Percentiles rank a stretch among this genome's conserved stretches.
Conservation (phyloP, 352 stramenopile species). For the Globisporangium cederbergense region DNA sequence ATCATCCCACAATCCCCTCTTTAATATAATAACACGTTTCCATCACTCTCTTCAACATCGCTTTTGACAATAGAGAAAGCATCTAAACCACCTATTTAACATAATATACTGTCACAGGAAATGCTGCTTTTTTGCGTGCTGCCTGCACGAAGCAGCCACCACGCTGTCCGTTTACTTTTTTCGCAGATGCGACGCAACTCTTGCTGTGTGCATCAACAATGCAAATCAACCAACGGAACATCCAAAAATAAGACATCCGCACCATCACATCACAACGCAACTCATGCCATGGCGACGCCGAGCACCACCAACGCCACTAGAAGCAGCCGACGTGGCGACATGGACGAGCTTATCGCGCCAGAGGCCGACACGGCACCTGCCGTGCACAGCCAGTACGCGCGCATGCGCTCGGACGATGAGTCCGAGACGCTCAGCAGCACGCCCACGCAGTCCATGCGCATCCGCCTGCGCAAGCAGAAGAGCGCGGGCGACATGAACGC, state of each 20-base stretch:
- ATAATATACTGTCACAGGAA: not conserved
- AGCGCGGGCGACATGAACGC: not conserved
- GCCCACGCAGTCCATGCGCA: conserved; percentile 8
- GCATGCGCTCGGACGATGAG: not conserved
- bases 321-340: not conserved
- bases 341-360: not conserved
- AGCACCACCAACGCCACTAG: not conserved
- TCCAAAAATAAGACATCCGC: not conserved
- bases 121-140: not conserved
- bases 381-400: not conserved
- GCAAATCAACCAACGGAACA: not conserved
- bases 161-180: not conserved
- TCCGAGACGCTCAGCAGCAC: not conserved
- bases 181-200: not conserved
- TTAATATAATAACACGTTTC: not conserved
- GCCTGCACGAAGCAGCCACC: not conserved
- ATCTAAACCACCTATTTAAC: not conserved
- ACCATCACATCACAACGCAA: not conserved
- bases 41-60: not conserved
- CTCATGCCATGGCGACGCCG: not conserved
- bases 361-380: not conserved
- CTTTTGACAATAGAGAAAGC: not conserved
- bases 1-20: not conserved
- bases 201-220: not conserved
- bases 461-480: conserved; percentile 8